These are phyloP conservation scores for Rhododendron mucronatum DNA, from an alignment of 148 eudicot species.

Conservation along the genomic window DNA sequence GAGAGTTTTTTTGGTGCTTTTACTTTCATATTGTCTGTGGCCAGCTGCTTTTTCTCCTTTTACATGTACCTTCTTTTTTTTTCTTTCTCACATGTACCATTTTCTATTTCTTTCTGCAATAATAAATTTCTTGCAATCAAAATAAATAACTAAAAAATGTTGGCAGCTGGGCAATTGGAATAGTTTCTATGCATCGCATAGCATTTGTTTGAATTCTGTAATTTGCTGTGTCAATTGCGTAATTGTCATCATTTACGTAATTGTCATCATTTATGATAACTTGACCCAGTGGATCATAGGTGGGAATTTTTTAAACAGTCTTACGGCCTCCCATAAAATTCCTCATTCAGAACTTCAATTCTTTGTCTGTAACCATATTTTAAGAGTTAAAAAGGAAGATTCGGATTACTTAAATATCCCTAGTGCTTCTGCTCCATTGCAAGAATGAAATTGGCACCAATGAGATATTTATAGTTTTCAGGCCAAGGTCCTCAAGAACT, in stretches of 20 bases:
- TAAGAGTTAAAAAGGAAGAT: not conserved
- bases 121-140: not conserved
- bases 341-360: not conserved
- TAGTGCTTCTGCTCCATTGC: too few relatives aligned
- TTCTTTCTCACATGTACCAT: not conserved
- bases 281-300: not conserved
- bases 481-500: slow-evolving; percentile 34
- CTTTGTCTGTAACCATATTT: not conserved
- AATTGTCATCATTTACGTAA: not conserved
- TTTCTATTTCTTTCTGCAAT: not conserved
- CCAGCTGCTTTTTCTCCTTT: not conserved
- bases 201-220: not conserved
- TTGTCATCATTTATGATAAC: not conserved
- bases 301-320: not conserved
- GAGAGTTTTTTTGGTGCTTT: not conserved
- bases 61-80: not conserved
- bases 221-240: not conserved
- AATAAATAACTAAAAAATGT: not conserved
- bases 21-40: not conserved
- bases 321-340: not conserved
- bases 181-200: not conserved
- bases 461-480: slow-evolving; percentile 75
- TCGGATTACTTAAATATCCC: too few relatives aligned
- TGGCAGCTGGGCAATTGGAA: not conserved
- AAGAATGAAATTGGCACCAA: slow-evolving; percentile 27